These are phyloP conservation scores for Pseudozyma sp. DNA, from an alignment of 1,284 basidiomycete genomes.

Conservation along the genomic window DNA sequence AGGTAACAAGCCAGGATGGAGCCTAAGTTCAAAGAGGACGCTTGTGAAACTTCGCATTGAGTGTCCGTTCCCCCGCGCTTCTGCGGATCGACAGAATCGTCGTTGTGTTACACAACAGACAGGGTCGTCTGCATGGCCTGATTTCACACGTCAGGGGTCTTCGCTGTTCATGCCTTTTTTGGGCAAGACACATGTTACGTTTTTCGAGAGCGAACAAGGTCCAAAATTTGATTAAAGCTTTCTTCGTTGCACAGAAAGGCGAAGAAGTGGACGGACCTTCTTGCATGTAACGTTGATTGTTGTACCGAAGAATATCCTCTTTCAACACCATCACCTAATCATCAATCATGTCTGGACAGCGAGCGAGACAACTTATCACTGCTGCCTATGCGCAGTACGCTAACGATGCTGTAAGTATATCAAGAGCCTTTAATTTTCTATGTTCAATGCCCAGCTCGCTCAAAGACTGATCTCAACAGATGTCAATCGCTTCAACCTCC, in stretches of 20 bases:
- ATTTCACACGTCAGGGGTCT: neutral
- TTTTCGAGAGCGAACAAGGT: neutral
- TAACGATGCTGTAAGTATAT: conserved; percentile 46
- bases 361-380: conserved; percentile 49
- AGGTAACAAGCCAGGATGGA: neutral
- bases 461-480: conserved; percentile 43
- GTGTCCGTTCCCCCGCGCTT: neutral
- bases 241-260: neutral
- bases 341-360: conserved; percentile 40
- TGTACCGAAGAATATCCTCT: neutral
- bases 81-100: neutral
- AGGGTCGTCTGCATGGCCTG: conserved; percentile 2
- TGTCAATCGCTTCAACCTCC: conserved; percentile 24
- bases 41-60: neutral
- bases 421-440: neutral
- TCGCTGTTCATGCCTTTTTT: neutral
- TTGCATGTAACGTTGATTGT: neutral
- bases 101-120: no score
- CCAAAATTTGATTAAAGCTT: neutral
- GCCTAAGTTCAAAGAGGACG: neutral
- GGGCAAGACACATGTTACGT: neutral
- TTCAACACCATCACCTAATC: conserved; percentile 9
- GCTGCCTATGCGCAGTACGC: conserved; percentile 54
- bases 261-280: neutral
- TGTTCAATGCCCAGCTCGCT: conserved; percentile 20